These are phyloP conservation scores for Zygotorulaspora mrakii DNA, from an alignment of 1,139 yeast genomes.

Conservation along the genomic window DNA sequence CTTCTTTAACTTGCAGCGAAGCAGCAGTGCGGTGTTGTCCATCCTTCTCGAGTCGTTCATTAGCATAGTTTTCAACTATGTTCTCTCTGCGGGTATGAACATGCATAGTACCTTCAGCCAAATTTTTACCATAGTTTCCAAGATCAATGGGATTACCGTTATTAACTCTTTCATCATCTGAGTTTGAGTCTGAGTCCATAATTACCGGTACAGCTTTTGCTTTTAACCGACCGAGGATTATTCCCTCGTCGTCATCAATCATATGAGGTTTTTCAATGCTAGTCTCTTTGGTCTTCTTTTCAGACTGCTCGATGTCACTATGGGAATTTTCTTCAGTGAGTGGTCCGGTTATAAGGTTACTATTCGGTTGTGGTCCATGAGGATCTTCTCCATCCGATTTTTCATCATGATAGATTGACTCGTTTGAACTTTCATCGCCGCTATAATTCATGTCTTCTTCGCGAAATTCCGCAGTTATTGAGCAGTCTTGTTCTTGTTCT, in stretches of 20 bases:
- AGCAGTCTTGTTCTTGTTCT: no score
- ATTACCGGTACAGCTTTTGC: neutral
- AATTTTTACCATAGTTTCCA: constrained; percentile 38
- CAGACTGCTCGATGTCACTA: neutral
- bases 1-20: constrained; percentile 15
- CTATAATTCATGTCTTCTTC: constrained; percentile 7
- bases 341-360: no score
- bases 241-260: neutral
- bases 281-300: neutral
- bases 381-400: neutral
- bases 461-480: no score
- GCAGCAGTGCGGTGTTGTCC: constrained; percentile 15
- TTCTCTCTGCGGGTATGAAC: constrained; percentile 20
- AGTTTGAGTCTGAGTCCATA: constrained; percentile 8
- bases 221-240: neutral
- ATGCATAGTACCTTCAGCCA: constrained; percentile 15
- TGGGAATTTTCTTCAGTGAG: neutral
- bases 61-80: constrained; percentile 1
- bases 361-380: no score
- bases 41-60: constrained; percentile 11
- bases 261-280: no score
- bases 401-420: neutral
- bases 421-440: constrained; percentile 15
- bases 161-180: constrained; percentile 15
- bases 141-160: constrained; percentile 29